These are phyloP conservation scores for Casuarina equisetifolia DNA, from an alignment of 306 rosid genomes.

Conservation along the genomic window DNA sequence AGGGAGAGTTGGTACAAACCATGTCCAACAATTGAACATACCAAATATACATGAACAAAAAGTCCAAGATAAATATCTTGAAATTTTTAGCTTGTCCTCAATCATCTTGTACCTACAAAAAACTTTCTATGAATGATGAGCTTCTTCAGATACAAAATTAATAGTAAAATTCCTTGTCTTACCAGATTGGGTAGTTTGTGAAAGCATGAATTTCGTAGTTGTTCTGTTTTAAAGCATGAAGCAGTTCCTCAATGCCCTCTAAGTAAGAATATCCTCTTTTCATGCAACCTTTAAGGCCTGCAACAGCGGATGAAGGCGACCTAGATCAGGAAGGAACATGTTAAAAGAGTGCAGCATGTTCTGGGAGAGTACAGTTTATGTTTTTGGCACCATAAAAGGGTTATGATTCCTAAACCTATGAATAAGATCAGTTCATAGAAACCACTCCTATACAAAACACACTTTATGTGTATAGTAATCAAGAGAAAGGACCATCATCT, in stretches of 20 bases:
- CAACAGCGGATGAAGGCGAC: slow-evolving; percentile 14
- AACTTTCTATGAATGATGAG: slow-evolving; percentile 16
- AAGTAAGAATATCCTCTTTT: slow-evolving; percentile 67
- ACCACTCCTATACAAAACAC: background rate
- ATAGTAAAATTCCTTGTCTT: slow-evolving; percentile 22
- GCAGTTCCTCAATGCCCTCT: slow-evolving; percentile 77
- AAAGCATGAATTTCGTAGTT: slow-evolving; percentile 93
- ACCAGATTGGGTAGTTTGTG: slow-evolving; percentile 95
- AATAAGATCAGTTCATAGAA: background rate
- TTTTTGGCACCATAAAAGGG: background rate
- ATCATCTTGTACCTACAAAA: slow-evolving; percentile 77
- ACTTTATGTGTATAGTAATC: background rate
- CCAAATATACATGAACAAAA: slow-evolving; percentile 79
- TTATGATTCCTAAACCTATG: background rate
- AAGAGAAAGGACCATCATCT: background rate
- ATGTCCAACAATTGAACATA: slow-evolving; percentile 21
- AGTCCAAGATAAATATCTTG: slow-evolving; percentile 88
- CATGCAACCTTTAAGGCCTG: slow-evolving; percentile 90
- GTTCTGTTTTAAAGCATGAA: slow-evolving; percentile 56
- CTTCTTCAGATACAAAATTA: slow-evolving; percentile 27
- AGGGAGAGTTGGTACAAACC: slow-evolving; percentile 8
- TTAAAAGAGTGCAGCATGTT: background rate
- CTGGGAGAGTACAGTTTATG: background rate
- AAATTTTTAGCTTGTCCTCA: slow-evolving; percentile 71
- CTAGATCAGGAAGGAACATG: slow-evolving; percentile 16